Evolutionary conservation across 768 basidiomycete species (phyloP).

Genomic region (Amylocystis lapponica): DNA sequence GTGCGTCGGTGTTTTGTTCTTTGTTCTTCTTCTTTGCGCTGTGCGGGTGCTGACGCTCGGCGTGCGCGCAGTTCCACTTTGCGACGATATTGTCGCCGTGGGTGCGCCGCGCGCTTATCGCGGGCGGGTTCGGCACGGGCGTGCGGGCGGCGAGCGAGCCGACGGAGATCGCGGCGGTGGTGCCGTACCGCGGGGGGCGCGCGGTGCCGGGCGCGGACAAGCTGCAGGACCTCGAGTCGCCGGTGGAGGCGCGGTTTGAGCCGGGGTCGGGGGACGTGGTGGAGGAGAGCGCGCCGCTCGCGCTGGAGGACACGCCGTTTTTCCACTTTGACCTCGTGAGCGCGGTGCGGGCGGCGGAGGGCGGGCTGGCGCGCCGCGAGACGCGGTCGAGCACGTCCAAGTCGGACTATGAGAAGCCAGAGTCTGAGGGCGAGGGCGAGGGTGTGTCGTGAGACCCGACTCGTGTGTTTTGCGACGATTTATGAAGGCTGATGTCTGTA

Average conservation of each 20-base stretch:
- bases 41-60: neutral
- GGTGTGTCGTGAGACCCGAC: no score
- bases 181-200: slow-evolving; percentile 51
- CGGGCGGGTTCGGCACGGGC: slow-evolving; percentile 89
- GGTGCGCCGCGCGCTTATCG: slow-evolving; percentile 84
- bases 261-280: slow-evolving; percentile 1
- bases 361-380: slow-evolving; percentile 1
- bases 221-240: slow-evolving; percentile 6
- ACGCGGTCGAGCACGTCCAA: slow-evolving; percentile 2
- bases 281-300: slow-evolving; percentile 27
- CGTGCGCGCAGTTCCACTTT: slow-evolving; percentile 83
- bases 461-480: no score
- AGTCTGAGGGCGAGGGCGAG: no score
- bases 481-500: no score
- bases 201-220: slow-evolving; percentile 6
- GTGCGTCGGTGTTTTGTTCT: slow-evolving; percentile 28
- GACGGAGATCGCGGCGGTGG: slow-evolving; percentile 71
- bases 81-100: slow-evolving; percentile 88
- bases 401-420: no score
- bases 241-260: slow-evolving; percentile 1
- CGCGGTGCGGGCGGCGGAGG: slow-evolving; percentile 68
- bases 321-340: slow-evolving; percentile 86
- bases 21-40: neutral
- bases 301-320: slow-evolving; percentile 62
- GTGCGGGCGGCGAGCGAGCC: slow-evolving; percentile 32